Conservation (phyloP, 306 rosid species). For the Ormosia semicastrata region DNA sequence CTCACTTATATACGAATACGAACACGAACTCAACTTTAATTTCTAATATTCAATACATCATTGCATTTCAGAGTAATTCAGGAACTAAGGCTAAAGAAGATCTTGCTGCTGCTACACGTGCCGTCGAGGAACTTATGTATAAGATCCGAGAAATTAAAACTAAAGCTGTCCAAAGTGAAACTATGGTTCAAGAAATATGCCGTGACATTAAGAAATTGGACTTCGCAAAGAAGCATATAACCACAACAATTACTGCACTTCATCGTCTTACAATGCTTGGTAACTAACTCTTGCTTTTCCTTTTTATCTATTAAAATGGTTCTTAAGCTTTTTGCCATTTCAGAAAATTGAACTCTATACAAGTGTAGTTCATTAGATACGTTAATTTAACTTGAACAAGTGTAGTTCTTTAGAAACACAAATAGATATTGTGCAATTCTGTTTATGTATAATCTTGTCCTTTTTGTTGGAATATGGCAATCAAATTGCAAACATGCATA, state of each 20-base stretch:
- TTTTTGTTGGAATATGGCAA: neutral
- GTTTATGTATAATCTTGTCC: neutral
- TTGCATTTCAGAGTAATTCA: slow-evolving; percentile 77
- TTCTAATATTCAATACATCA: neutral
- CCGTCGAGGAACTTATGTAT: slow-evolving; percentile 98
- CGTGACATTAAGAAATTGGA: slow-evolving; percentile 96
- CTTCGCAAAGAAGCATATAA: slow-evolving; percentile 98
- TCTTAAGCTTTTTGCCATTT: slow-evolving; percentile 14
- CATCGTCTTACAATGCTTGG: slow-evolving; percentile 98
- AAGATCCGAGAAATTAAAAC: slow-evolving; percentile 92
- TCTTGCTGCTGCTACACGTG: slow-evolving; percentile 93
- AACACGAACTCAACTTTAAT: too few species aligned
- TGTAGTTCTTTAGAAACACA: neutral
- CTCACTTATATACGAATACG: neutral
- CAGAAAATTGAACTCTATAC: neutral
- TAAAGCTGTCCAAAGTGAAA: slow-evolving; percentile 96
- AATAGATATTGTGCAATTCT: neutral
- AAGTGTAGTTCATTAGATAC: neutral
- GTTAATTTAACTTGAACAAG: neutral
- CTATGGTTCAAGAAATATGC: slow-evolving; percentile 98
- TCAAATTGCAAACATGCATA: neutral
- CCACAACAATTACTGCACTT: slow-evolving; percentile 95
- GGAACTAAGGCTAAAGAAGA: slow-evolving; percentile 97
- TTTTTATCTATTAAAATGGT: neutral
- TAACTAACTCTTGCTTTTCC: slow-evolving; percentile 37